Conservation (phyloP, 2,329 filamentous ascomycete genomes). For the Gremmenia infestans region DNA sequence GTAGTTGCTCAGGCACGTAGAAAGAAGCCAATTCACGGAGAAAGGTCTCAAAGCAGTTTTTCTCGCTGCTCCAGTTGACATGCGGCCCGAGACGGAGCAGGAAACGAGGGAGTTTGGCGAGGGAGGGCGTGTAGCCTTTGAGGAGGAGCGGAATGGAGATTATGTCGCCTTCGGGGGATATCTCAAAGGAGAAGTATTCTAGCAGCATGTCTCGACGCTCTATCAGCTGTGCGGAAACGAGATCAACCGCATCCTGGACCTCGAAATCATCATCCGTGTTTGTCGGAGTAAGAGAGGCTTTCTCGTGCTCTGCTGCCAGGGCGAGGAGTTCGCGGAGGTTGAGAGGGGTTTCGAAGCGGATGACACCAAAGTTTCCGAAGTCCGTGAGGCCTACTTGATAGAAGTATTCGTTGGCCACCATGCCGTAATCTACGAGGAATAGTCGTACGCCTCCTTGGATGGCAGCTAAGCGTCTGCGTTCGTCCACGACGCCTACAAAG, state of each 20-base stretch:
- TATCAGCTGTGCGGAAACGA: conserved; percentile 64
- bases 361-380: conserved; percentile 88
- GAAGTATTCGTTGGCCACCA: conserved; percentile 82
- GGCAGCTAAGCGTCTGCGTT: conserved; percentile 78
- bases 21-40: conserved; percentile 83
- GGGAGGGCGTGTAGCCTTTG: conserved; percentile 80
- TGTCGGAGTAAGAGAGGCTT: conserved; percentile 36
- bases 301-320: conserved; percentile 69
- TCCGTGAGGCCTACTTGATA: conserved; percentile 94
- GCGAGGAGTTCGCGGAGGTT: conserved; percentile 64
- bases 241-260: conserved; percentile 58
- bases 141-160: conserved; percentile 76
- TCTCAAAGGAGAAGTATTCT: conserved; percentile 87
- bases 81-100: conserved; percentile 82
- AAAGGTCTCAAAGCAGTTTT: conserved; percentile 78
- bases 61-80: conserved; percentile 82
- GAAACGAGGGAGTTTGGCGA: conserved; percentile 85
- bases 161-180: conserved; percentile 73
- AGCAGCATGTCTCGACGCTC: conserved; percentile 77
- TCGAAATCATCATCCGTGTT: conserved; percentile 52
- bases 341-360: conserved; percentile 74
- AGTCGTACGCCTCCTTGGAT: conserved; percentile 91
- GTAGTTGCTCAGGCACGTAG: conserved; percentile 83
- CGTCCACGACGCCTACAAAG: conserved; percentile 90
- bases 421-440: conserved; percentile 88